Evolutionary conservation across 2,329 filamentous ascomycete species (phyloP), one percentile per base, ranked within the genome.

Genomic region (Arthrinium phaeospermum): DNA sequence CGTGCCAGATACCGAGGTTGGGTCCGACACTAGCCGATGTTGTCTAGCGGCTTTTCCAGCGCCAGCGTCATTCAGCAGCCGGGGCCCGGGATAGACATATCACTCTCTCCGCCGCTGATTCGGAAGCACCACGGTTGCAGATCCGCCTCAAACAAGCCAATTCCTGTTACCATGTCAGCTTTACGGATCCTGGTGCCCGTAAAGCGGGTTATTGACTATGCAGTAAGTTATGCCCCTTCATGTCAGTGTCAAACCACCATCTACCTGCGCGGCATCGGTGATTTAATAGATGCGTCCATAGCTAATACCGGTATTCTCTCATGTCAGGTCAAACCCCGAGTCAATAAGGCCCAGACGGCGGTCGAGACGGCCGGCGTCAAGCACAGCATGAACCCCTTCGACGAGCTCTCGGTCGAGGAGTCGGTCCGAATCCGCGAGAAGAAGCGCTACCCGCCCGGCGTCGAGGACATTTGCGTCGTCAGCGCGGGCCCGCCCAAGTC

Each of bases 381-480:
- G 86, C 96, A 98, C 89, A 95, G 92, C 82, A 96, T 99, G 91
- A 99, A 98, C 88, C 96, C 96, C 27, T 99, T 99, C 85, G 96
- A 99, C 87, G 96, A 99, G 84, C 93, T 99, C 80, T 97, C 95
- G 61, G 91, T 99, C 83, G 96, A 99, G 86, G 96, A 98, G 86
- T 94, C 95, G 70, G 94, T 98, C 70, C 94, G 94, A 53, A 93
- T 99, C 81, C 95, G 96, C 83, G 96, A 98, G 83, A 93, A 94
- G 87, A 93, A 94, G 83, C 83, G 85, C 71, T 90, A 91, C 24
- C 89, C 91, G 24, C 87, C 89, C 75, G 92, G 92, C 79, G 95
- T 99, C 74, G 92, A 95, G 77, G 95, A 98, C 82, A 98, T 99
- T 80, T 91, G 96, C 81, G 93, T 94, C 78, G 91, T 98, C 83